A percentile compares a stretch with the other conserved stretches of the same genome.
These are phyloP conservation scores for Heritiera fomes DNA, from an alignment of 345 rosid species.

Conservation along the genomic window DNA sequence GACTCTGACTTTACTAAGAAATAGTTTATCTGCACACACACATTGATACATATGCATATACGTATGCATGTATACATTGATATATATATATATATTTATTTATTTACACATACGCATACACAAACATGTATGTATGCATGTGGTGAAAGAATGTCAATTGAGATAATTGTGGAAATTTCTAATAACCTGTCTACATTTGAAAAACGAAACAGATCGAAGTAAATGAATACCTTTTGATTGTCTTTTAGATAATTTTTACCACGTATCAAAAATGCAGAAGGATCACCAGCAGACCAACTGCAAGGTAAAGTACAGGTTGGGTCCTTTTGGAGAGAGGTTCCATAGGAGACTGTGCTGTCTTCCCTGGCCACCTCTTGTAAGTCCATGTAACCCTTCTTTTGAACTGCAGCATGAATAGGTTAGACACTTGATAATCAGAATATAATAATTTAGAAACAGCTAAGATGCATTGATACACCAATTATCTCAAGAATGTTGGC, in stretches of 20 bases:
- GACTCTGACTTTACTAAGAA: too few species aligned
- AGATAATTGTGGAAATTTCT: background rate
- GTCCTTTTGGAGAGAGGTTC: conserved; percentile 76
- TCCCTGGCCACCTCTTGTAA: conserved; percentile 52
- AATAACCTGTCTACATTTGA: background rate
- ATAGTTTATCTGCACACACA: too few species aligned
- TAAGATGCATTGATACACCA: background rate
- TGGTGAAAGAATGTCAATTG: background rate
- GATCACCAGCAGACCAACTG: conserved; percentile 73
- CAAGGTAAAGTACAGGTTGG: conserved; percentile 53
- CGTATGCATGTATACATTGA: too few species aligned
- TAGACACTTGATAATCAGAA: conserved; percentile 2
- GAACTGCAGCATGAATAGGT: conserved; percentile 45
- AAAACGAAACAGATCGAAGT: background rate
- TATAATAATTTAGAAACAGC: background rate
- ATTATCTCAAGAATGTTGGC: conserved; percentile 13
- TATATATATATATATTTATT: too few species aligned
- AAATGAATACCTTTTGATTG: conserved; percentile 56
- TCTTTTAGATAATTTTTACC: conserved; percentile 72
- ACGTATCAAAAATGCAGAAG: conserved; percentile 76
- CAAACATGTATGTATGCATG: background rate
- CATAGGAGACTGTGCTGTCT: conserved; percentile 44
- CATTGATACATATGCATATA: too few species aligned
- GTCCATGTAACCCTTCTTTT: conserved; percentile 73
- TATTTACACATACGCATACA: background rate